Percentiles rank a stretch among this genome's conserved stretches.
These are phyloP conservation scores for Kodamaea arcana DNA, from an alignment of 1,139 yeast genomes.

Conservation along the genomic window DNA sequence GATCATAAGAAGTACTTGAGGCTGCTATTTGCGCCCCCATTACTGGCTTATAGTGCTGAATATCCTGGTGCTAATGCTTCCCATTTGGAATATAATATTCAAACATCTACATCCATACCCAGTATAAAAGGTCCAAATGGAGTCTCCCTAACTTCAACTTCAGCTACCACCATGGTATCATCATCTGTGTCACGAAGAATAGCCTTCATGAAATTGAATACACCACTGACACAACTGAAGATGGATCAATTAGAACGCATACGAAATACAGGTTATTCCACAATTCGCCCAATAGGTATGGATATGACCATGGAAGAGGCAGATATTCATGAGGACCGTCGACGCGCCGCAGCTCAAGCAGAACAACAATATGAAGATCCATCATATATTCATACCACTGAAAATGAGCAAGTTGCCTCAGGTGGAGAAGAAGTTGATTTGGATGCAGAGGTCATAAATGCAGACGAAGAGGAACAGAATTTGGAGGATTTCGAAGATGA, in stretches of 20 bases:
- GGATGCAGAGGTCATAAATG: slow-evolving; percentile 47
- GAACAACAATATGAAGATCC: slow-evolving; percentile 12
- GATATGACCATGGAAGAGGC: slow-evolving; percentile 51
- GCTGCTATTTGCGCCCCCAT: slow-evolving; percentile 45
- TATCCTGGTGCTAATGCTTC: slow-evolving; percentile 43
- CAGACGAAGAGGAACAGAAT: slow-evolving; percentile 25
- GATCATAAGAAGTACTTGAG: slow-evolving; percentile 19
- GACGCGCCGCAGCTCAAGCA: slow-evolving; percentile 12
- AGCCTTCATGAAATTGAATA: slow-evolving; percentile 8
- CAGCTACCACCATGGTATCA: slow-evolving; percentile 1
- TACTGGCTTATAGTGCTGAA: slow-evolving; percentile 51
- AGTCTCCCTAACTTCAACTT: slow-evolving; percentile 1
- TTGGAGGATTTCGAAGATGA: slow-evolving; percentile 10
- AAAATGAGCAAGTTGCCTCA: slow-evolving; percentile 8
- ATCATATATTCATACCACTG: slow-evolving; percentile 13
- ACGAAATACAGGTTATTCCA: slow-evolving; percentile 45
- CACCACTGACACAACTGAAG: slow-evolving; percentile 33
- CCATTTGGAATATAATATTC: slow-evolving; percentile 30
- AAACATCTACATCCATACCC: slow-evolving; percentile 14
- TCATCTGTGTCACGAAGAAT: slow-evolving; percentile 6
- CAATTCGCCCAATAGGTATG: slow-evolving; percentile 53
- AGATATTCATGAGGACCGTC: slow-evolving; percentile 23
- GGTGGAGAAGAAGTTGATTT: slow-evolving; percentile 27
- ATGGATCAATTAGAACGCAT: slow-evolving; percentile 40
- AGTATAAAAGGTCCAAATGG: slow-evolving; percentile 9